A percentile compares a stretch with the other conserved stretches of the same genome.
These are phyloP conservation scores for Styphnolobium japonicum DNA, from an alignment of 306 rosid genomes.

Conservation along the genomic window DNA sequence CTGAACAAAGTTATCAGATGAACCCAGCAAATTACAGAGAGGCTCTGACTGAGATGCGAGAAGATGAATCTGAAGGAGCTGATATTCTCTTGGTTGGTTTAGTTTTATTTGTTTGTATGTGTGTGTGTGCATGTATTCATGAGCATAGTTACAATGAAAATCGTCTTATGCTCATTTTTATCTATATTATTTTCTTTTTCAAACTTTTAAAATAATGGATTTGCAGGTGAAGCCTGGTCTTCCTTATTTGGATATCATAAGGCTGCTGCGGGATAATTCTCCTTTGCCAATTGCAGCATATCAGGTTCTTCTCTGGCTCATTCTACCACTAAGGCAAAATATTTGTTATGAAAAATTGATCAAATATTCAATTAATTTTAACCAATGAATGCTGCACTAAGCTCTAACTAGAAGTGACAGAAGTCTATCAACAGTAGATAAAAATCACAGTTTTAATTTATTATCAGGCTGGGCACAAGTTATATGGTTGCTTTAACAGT, in stretches of 20 bases:
- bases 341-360: slow-evolving; percentile 8
- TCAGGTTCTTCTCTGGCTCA: slow-evolving; percentile 58
- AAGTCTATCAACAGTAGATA: neutral
- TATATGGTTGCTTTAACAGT: slow-evolving; percentile 5
- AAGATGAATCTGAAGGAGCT: slow-evolving; percentile 93
- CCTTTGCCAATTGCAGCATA: slow-evolving; percentile 90
- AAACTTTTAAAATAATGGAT: slow-evolving; percentile 16
- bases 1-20: slow-evolving; percentile 82
- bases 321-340: neutral
- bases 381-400: neutral
- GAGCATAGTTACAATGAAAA: neutral
- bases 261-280: slow-evolving; percentile 85
- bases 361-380: neutral
- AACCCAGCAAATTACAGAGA: slow-evolving; percentile 94
- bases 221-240: slow-evolving; percentile 94
- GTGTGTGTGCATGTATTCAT: neutral
- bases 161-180: neutral
- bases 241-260: slow-evolving; percentile 85
- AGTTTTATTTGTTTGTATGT: neutral
- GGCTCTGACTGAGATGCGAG: slow-evolving; percentile 78
- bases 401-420: neutral
- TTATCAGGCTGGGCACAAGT: neutral
- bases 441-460: neutral
- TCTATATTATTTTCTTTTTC: neutral
- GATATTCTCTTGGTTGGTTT: slow-evolving; percentile 93